Percentiles rank a stretch among this genome's conserved stretches.
These are phyloP conservation scores for Rauvolfia tetraphylla DNA, from an alignment of 257 asterid genomes.

Conservation along the genomic window DNA sequence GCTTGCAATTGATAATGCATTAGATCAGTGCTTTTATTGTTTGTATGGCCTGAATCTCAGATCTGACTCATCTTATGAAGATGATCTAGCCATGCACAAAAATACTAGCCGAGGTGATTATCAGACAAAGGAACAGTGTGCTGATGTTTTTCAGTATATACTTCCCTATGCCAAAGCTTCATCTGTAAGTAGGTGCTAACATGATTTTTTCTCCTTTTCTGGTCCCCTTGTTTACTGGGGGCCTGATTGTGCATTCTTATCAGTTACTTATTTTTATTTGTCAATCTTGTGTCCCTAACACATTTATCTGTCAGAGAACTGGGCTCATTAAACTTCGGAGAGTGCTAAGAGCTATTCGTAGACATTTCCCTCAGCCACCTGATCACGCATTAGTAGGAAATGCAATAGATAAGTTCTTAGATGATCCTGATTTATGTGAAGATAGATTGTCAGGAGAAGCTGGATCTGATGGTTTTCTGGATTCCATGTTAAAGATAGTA, in stretches of 20 bases:
- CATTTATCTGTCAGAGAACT: constrained; percentile 47
- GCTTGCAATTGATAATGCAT: constrained; percentile 73
- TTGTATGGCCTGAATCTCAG: constrained; percentile 88
- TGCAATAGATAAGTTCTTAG: constrained; percentile 88
- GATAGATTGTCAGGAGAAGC: constrained; percentile 83
- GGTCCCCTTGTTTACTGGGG: constrained; percentile 6
- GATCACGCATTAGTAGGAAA: constrained; percentile 69
- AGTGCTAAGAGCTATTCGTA: constrained; percentile 90
- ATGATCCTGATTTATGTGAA: constrained; percentile 81
- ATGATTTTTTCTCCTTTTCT: constrained; percentile 11
- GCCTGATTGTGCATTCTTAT: background rate
- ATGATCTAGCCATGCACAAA: constrained; percentile 81
- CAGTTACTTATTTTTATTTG: constrained; percentile 3
- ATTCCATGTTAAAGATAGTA: constrained; percentile 53
- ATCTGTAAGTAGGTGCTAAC: constrained; percentile 56
- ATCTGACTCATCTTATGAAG: constrained; percentile 87
- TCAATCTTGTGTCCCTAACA: background rate
- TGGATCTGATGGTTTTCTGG: constrained; percentile 72
- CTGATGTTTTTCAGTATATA: constrained; percentile 88
- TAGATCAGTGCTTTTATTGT: constrained; percentile 95
- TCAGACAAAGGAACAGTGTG: constrained; percentile 98
- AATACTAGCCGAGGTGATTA: constrained; percentile 94
- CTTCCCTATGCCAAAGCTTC: constrained; percentile 96
- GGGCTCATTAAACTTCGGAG: constrained; percentile 83
- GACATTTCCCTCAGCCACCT: constrained; percentile 93